Conservation (phyloP, 192 early-diverging fungal species). For the Coemansia sp. region DNA sequence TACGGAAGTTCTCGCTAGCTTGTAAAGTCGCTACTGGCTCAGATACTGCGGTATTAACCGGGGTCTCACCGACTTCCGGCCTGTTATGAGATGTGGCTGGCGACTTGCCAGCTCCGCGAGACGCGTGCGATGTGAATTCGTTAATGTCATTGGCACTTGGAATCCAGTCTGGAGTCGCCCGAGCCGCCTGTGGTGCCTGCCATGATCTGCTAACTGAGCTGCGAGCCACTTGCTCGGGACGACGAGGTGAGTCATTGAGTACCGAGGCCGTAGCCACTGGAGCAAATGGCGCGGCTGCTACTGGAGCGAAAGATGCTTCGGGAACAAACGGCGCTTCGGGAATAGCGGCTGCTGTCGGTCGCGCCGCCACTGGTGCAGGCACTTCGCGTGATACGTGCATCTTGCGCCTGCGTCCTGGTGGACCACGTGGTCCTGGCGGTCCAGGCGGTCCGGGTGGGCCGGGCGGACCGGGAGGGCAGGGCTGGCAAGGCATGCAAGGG, state of each 20-base stretch:
- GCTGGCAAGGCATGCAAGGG: background rate
- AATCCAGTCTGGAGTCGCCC: background rate
- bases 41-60: background rate
- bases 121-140: background rate
- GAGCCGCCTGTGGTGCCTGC: background rate
- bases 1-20: conserved; percentile 7
- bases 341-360: background rate
- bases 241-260: background rate
- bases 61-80: conserved; percentile 15
- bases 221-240: conserved; percentile 1
- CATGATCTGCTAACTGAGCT: background rate
- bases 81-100: background rate
- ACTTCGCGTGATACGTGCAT: no score
- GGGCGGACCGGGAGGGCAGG: background rate
- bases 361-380: background rate
- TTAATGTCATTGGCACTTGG: background rate
- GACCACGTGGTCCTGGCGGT: background rate
- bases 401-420: background rate
- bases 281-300: background rate
- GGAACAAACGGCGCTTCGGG: no score
- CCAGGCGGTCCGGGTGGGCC: background rate
- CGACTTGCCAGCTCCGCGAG: background rate
- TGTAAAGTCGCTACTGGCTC: background rate
- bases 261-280: background rate
- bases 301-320: background rate